Base-by-base conservation (phyloP, 495 filamentous ascomycete species). In the Podospora fimiseda region DNA sequence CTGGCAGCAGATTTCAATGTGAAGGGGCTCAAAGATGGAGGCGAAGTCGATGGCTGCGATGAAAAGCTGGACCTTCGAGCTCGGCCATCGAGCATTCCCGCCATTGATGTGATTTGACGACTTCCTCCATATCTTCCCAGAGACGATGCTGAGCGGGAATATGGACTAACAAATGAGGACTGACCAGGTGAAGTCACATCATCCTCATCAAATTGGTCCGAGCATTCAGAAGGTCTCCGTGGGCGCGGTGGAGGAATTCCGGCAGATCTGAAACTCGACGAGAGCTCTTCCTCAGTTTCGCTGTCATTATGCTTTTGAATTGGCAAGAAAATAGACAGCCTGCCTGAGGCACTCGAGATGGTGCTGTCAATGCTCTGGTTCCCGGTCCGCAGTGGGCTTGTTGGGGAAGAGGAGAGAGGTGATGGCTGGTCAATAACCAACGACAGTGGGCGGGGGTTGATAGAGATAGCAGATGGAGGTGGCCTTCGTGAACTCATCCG, bases 391-490 rank as follows among this genome's bases (percentile, higher is more conserved):
- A 16, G 48, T 40, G 37, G 45, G 14, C 48, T 55, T 19, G 46
- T 9, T 27, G 50, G 41, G 22, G 58, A 55, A 24, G 56, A n/a
- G n/a, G n/a, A 59, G 6, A 49, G 51, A 9, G 75, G 74, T 0
- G 74, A 76, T 1, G 73, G 74, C 18, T 76, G 70, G 58, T 78
- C 75, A 23, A 68, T 59, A 2, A 79, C 76, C 22, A 75, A 70
- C 9, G 75, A 77, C 15, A 79, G 62, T 1, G 76, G 74, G 9
- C 75, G 68, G 1, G 63, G 36, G 61, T 68, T 67, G 45, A 75
- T 66, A 33, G 66, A 50, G 13, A 75, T 50, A 1, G 72, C 68
- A 8, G 72, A 65, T 8, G 74, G 74, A 1, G 71, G 73, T 16
- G 64, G 57, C 44, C 71, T 73, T 41, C 71, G 66, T 18, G 63